Percentiles rank a stretch among this genome's conserved stretches.
These are phyloP conservation scores for Rhododendron ferrugineum DNA, from an alignment of 148 eudicot species.

Conservation along the genomic window DNA sequence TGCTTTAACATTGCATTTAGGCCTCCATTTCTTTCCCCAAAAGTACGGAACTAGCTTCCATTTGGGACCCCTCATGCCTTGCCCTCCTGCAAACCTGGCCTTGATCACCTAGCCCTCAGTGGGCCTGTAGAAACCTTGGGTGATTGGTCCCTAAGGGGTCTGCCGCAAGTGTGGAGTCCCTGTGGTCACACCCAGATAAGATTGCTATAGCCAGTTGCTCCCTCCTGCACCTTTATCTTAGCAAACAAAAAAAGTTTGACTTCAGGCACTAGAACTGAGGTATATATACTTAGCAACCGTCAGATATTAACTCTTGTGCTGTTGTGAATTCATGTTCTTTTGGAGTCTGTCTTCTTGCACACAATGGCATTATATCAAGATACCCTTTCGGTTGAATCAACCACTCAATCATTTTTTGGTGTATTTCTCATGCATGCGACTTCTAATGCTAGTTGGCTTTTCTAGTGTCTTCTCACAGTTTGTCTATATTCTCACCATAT, in stretches of 20 bases:
- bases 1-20: not conserved
- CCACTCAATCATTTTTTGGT: not conserved
- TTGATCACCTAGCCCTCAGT: not conserved
- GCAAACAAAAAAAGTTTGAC: not conserved
- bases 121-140: not conserved
- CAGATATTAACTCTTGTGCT: not conserved
- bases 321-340: not conserved
- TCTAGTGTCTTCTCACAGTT: not conserved
- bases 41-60: not conserved
- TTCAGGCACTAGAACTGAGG: not conserved
- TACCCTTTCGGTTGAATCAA: not conserved
- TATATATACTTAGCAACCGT: not conserved
- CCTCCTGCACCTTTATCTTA: not conserved
- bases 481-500: not conserved
- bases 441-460: not conserved
- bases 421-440: not conserved
- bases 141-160: not conserved
- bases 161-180: not conserved
- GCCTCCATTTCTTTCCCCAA: not conserved
- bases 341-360: not conserved
- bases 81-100: not conserved
- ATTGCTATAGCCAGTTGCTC: not conserved
- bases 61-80: not conserved
- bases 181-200: not conserved
- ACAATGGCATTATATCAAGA: not conserved